Conservation (phyloP, 257 asterid genomes). For the Dorcoceras hygrometricum region DNA sequence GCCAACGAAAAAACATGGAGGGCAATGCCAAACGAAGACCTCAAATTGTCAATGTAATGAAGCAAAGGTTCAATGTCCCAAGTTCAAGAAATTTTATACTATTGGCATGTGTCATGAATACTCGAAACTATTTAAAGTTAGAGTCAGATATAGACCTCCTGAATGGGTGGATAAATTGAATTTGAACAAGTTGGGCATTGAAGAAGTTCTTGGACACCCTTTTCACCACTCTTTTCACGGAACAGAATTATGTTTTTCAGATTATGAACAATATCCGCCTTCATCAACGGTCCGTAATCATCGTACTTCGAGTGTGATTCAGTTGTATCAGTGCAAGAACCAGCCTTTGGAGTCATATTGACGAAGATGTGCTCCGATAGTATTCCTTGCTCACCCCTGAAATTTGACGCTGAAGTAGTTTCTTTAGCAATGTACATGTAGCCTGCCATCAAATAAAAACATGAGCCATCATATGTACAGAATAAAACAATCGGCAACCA, state of each 20-base stretch:
- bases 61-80: not conserved
- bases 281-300: constrained; percentile 32
- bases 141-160: constrained; percentile 49
- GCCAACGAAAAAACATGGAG: not conserved
- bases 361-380: constrained; percentile 16
- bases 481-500: constrained; percentile 22
- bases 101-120: not conserved
- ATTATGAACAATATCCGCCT: constrained; percentile 38
- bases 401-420: constrained; percentile 11
- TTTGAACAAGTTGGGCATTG: constrained; percentile 66
- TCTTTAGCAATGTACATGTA: constrained; percentile 13
- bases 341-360: constrained; percentile 63
- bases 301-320: constrained; percentile 40
- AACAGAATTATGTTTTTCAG: constrained; percentile 21
- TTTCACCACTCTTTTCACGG: constrained; percentile 45
- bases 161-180: constrained; percentile 78
- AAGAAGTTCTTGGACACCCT: constrained; percentile 70
- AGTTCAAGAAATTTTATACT: not conserved
- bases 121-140: constrained; percentile 8
- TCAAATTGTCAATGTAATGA: not conserved
- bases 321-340: constrained; percentile 46
- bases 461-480: constrained; percentile 21
- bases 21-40: too few species aligned
- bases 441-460: constrained; percentile 26
- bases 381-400: constrained; percentile 5